Evolutionary conservation across 495 filamentous ascomycete species (phyloP).

Genomic region (Cudoniella acicularis): DNA sequence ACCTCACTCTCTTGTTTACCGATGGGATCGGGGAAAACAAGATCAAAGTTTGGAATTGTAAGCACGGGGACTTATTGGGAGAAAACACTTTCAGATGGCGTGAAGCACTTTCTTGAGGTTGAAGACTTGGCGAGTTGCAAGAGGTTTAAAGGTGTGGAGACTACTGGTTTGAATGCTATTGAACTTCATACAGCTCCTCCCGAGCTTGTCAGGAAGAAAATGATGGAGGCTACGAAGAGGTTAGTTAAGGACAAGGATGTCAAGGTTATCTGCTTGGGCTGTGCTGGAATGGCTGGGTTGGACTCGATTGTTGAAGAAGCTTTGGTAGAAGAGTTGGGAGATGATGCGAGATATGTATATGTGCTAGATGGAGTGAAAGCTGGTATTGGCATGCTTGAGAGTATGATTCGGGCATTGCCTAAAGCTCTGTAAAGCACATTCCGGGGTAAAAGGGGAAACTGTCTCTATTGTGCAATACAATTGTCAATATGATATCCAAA

Average conservation of each 20-base stretch:
- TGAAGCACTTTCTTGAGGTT: slow-evolving; percentile 50
- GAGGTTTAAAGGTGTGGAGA: slow-evolving; percentile 74
- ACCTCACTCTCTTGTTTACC: slow-evolving; percentile 47
- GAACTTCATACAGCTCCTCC: slow-evolving; percentile 69
- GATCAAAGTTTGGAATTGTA: slow-evolving; percentile 77
- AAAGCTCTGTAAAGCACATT: background rate
- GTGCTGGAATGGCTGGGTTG: slow-evolving; percentile 91
- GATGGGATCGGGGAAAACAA: slow-evolving; percentile 1
- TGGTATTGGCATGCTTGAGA: slow-evolving; percentile 66
- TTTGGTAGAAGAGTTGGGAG: slow-evolving; percentile 60
- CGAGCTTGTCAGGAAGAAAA: slow-evolving; percentile 59
- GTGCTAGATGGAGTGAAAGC: slow-evolving; percentile 85
- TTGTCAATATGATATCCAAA: background rate
- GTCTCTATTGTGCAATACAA: background rate
- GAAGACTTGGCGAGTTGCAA: slow-evolving; percentile 6
- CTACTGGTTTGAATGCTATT: slow-evolving; percentile 75
- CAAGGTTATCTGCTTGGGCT: slow-evolving; percentile 68
- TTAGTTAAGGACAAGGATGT: slow-evolving; percentile 57
- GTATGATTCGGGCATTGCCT: slow-evolving; percentile 38
- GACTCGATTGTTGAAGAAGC: slow-evolving; percentile 72
- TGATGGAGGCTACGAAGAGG: slow-evolving; percentile 64
- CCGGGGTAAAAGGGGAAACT: too few relatives aligned
- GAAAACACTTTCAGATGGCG: slow-evolving; percentile 58
- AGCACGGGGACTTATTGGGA: slow-evolving; percentile 86
- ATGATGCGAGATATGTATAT: slow-evolving; percentile 54